phyloP scores from a whole-genome alignment of 495 filamentous ascomycete genomes.

The Aspergillus steynii region DNA sequence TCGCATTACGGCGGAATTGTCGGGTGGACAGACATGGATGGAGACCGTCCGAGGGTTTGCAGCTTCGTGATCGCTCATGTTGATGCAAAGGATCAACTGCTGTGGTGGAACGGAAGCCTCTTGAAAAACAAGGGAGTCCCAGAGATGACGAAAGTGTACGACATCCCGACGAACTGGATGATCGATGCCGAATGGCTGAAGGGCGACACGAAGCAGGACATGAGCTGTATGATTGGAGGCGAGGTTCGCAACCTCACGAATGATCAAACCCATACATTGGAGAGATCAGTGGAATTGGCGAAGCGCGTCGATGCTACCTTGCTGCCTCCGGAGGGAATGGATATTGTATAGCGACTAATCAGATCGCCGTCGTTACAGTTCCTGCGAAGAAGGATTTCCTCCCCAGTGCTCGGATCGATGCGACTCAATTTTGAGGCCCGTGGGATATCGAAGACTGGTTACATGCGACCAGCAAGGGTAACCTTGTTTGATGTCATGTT shows the following conservation, averaged over 20 bases:
- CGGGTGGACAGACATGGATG: constrained; percentile 7
- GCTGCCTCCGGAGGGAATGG: neutral
- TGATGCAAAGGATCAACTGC: constrained; percentile 6
- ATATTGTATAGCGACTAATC: too few relatives aligned
- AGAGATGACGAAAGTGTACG: constrained; percentile 7
- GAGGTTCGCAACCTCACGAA: neutral
- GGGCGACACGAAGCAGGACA: constrained; percentile 9
- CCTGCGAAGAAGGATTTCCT: neutral
- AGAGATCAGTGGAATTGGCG: constrained; percentile 11
- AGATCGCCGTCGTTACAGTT: neutral
- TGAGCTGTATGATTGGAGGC: constrained; percentile 9
- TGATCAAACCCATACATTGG: neutral
- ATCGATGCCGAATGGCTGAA: constrained; percentile 14
- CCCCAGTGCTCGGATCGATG: too few relatives aligned
- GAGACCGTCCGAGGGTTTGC: neutral
- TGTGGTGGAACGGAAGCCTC: constrained; percentile 15
- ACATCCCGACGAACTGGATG: constrained; percentile 11
- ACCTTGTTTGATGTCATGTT: too few relatives aligned
- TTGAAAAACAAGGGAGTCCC: constrained; percentile 10
- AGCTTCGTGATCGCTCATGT: constrained; percentile 15
- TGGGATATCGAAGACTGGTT: too few relatives aligned
- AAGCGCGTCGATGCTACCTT: constrained; percentile 4
- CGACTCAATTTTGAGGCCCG: too few relatives aligned
- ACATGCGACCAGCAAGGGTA: too few relatives aligned
- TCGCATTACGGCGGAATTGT: constrained; percentile 13